These are phyloP conservation scores for Saccharomyces jurei DNA, from an alignment of 805 yeast genomes.

Conservation along the genomic window DNA sequence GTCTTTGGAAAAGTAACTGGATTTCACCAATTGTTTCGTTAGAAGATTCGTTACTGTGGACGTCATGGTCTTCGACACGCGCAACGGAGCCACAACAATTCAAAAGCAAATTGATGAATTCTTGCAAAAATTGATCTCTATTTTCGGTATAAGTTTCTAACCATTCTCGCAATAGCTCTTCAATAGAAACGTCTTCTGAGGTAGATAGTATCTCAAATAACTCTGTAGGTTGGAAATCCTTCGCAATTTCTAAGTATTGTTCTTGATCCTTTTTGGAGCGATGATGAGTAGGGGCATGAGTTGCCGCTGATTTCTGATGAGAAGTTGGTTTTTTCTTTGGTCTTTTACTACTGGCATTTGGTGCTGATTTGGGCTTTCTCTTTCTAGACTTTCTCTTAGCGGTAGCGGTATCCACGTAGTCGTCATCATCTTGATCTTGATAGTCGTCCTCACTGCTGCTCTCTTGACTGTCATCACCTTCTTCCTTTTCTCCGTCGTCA, in stretches of 20 bases:
- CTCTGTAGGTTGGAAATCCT: slow-evolving; percentile 40
- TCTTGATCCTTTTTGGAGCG: slow-evolving; percentile 22
- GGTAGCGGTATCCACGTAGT: not conserved
- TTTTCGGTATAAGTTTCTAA: slow-evolving; percentile 41
- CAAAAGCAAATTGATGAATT: slow-evolving; percentile 59
- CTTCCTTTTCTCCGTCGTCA: slow-evolving; percentile 20
- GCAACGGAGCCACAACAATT: slow-evolving; percentile 66
- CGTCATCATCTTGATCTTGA: slow-evolving; percentile 8
- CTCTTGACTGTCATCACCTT: slow-evolving; percentile 2
- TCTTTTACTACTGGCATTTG: not conserved
- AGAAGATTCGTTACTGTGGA: slow-evolving; percentile 59
- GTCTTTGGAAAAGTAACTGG: slow-evolving; percentile 52
- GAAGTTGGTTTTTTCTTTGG: not conserved
- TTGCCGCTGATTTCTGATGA: slow-evolving; percentile 1
- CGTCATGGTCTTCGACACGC: slow-evolving; percentile 67
- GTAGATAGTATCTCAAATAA: slow-evolving; percentile 45
- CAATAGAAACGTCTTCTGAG: slow-evolving; percentile 40
- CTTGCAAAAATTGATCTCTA: slow-evolving; percentile 44
- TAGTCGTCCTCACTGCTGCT: slow-evolving; percentile 4
- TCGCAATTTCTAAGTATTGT: slow-evolving; percentile 32
- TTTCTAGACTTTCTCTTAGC: not conserved
- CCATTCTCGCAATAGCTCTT: slow-evolving; percentile 51
- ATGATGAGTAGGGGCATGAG: slow-evolving; percentile 8
- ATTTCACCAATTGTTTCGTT: slow-evolving; percentile 67
- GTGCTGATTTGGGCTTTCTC: not conserved